Evolutionary conservation across 176 grass and related monocot species (phyloP).

Genomic region (Elaeis guineensis): DNA sequence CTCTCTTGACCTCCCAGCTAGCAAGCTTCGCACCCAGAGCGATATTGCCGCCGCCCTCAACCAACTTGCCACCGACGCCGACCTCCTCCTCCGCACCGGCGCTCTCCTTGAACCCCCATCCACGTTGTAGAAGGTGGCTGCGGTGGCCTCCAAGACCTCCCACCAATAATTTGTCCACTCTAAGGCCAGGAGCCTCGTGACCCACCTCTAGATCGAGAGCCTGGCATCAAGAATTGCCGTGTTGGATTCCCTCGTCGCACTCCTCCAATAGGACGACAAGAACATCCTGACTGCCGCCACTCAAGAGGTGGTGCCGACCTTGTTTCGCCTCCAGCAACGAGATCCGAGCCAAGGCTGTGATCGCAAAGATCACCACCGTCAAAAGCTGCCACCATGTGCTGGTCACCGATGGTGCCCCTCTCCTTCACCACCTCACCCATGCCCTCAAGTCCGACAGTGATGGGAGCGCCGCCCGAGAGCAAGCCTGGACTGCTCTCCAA

Average conservation of each 20-base stretch:
- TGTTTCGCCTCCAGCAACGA: constrained; percentile 2
- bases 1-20: constrained; percentile 21
- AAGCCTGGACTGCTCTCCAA: constrained; percentile 42
- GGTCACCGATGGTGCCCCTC: constrained; percentile 1
- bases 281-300: constrained; percentile 2
- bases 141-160: constrained; percentile 18
- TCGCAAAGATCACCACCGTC: constrained; percentile 8
- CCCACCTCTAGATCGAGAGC: constrained; percentile 19
- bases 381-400: constrained; percentile 17
- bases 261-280: constrained; percentile 12
- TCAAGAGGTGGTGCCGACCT: background rate
- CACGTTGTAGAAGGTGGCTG: constrained; percentile 31
- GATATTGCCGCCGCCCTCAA: constrained; percentile 43
- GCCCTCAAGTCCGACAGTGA: constrained; percentile 20
- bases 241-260: constrained; percentile 5
- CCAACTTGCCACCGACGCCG: constrained; percentile 32
- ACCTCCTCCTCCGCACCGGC: constrained; percentile 26
- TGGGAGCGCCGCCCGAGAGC: constrained; percentile 13
- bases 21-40: constrained; percentile 56
- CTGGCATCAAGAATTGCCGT: constrained; percentile 5
- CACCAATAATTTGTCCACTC: constrained; percentile 9
- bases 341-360: background rate
- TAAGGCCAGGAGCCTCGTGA: constrained; percentile 14
- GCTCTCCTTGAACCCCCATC: constrained; percentile 14
- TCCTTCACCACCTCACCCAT: constrained; percentile 16